Base-by-base conservation (phyloP, 2,329 filamentous ascomycete species). In the Grosmannia clavigera region DNA sequence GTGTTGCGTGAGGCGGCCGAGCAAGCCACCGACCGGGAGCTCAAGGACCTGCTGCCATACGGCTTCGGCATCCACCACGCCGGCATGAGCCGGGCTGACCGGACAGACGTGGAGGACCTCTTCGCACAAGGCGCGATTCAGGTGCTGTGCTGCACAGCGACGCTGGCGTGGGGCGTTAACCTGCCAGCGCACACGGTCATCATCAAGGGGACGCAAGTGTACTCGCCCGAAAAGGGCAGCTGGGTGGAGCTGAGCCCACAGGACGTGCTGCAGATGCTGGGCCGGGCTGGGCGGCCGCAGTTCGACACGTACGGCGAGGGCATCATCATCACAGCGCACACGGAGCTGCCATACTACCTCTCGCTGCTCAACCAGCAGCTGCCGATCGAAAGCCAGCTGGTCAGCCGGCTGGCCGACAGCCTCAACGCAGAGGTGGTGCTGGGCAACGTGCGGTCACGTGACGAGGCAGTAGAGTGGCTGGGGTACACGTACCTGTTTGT, bases 121-220 rank as follows among this genome's bases (percentile, higher is more conserved):
- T 99, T 99, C 68, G 84, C 88, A 53, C 88, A 92, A 70, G 92
- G 92, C 63, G 85, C 88, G 38, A 90, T 99, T 46, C 92, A 96
- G 71, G 94, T 99, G 1, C 84, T 99, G 57, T 92, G 97, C 43
- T 97, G 91, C 74, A 99, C 94, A 48, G 92, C 95, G 48, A 99
- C 94, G n/a, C 79, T 99, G 58, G 94, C 94, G 29, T 99, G 94
- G 94, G 94, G 94, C 83, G 94, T 99, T 70, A 99, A 99, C 73
- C 76, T 99, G 69, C 94, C 94, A 5, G 94, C 94, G 2, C 94
- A 99, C 70, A 97, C 94, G 0, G 94, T 99, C 68, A 92, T 99
- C 70, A 99, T 99, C 78, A 99, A 99, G 75, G 94, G 94, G 60
- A 99, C 94, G 1, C 91, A 96, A 69, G 87, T 99, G 25, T 99